Evolutionary conservation across 305 asterid species (phyloP).

Genomic region (Fraxinus paxiana): DNA sequence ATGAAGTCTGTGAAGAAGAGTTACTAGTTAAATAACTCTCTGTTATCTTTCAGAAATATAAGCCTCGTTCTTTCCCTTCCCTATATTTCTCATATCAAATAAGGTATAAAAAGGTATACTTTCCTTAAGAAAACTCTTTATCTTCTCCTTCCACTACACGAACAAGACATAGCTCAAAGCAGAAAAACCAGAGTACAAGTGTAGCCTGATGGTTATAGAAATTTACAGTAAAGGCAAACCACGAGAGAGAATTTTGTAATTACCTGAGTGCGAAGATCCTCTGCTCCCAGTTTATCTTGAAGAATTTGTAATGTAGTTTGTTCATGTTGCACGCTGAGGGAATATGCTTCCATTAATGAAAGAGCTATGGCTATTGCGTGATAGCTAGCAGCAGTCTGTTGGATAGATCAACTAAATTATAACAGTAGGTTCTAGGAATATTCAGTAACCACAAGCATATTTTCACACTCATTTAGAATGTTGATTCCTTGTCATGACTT

Average conservation of each 20-base stretch:
- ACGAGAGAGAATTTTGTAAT: constrained; percentile 15
- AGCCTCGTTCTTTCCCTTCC: not conserved
- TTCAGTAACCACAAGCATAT: constrained; percentile 21
- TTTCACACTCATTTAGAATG: constrained; percentile 18
- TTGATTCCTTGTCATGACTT: not conserved
- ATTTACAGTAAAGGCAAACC: not conserved
- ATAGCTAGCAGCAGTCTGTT: constrained; percentile 99
- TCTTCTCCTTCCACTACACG: not conserved
- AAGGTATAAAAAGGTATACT: not conserved
- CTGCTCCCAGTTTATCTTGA: constrained; percentile 90
- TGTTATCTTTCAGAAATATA: not conserved
- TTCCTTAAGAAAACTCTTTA: not conserved
- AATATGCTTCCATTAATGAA: constrained; percentile 97
- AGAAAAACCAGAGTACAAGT: not conserved
- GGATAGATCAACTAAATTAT: constrained; percentile 23
- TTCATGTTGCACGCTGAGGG: constrained; percentile 97
- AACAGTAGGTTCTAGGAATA: constrained; percentile 13
- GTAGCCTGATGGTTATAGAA: not conserved
- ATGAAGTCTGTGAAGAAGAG: not conserved
- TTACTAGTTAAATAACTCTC: not conserved
- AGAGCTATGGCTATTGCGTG: constrained; percentile 99
- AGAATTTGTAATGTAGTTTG: constrained; percentile 96
- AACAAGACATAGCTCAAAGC: not conserved
- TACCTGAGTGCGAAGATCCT: constrained; percentile 99
- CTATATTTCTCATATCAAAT: not conserved